Percentiles rank a stretch among this genome's conserved stretches.
phyloP scores from a whole-genome alignment of 306 rosid genomes.

The Ochetophila trinervis region DNA sequence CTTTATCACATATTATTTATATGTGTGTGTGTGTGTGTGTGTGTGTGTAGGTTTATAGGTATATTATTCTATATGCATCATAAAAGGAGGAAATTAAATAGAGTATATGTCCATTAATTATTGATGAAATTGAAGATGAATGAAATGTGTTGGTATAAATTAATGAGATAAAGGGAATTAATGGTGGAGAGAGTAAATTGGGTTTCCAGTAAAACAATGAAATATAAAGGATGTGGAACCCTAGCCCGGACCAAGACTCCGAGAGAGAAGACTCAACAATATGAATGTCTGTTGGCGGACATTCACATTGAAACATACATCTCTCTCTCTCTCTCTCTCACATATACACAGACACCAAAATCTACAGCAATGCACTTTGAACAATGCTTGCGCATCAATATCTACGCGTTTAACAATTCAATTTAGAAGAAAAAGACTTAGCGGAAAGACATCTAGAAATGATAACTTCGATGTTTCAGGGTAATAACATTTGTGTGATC shows the following conservation, averaged over 20 bases:
- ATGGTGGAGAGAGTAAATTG: constrained; percentile 16
- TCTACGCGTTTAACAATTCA: constrained; percentile 19
- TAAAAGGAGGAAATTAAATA: neutral
- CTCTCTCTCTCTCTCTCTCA: constrained; percentile 20
- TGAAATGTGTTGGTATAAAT: constrained; percentile 6
- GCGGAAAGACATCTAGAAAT: neutral
- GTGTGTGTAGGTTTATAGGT: neutral
- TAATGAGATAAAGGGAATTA: constrained; percentile 9
- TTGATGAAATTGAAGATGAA: neutral
- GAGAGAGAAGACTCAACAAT: constrained; percentile 48
- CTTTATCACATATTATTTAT: neutral
- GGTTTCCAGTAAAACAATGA: constrained; percentile 7
- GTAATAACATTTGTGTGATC: neutral
- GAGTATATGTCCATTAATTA: constrained; percentile 6
- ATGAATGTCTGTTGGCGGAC: constrained; percentile 72
- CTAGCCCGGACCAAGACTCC: constrained; percentile 48
- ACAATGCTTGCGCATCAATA: constrained; percentile 15
- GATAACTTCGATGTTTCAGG: constrained; percentile 22
- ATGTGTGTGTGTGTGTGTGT: constrained; percentile 15
- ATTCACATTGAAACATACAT: constrained; percentile 57
- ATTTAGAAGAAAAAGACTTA: neutral
- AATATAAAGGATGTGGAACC: constrained; percentile 27
- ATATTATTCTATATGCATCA: neutral
- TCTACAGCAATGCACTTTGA: constrained; percentile 22
- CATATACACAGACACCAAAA: constrained; percentile 24